Base-by-base conservation (phyloP, 257 asterid genomes). In the Thymus mandschuricus region DNA sequence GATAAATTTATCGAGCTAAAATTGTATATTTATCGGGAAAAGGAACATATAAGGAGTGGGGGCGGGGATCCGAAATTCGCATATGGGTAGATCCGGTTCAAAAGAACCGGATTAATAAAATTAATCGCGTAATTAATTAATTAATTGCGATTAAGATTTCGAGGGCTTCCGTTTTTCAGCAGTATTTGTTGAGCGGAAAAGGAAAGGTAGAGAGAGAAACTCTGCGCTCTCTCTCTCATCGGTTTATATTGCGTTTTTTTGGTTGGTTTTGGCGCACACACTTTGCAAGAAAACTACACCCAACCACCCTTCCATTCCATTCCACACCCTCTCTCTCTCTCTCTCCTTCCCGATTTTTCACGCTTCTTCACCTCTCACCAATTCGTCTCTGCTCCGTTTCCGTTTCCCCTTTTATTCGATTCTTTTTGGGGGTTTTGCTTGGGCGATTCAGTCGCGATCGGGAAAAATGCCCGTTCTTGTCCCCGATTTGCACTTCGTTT, bases 121-220 rank as follows among this genome's bases (percentile, higher is more conserved):
- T 21, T 45, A 60, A 15, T 60, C 13, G 40, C 31, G n/a, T 30
- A 62, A 3, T 41, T 13, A 40, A 40, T 29, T 58, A 56, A 21
- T 21, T 64, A 74, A 66, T 55, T 54, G 62, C 3, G n/a, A 44
- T 30, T 64, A 54, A 28, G 3, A 35, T 38, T 38, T 38, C 41
- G 7, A 40, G 31, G 60, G 40, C 74, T 50, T 77, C 69, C 55
- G 58, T 30, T 57, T 79, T 76, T 68, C 55, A 71, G 67, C 74
- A 30, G 74, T 15, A 72, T 86, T 83, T 81, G 88, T 82, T 78
- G 85, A 65, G 73, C 35, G 85, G 85, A 85, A 72, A 82, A 78
- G 52, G 87, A 83, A 78, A 86, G 87, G 74, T 48, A n/a, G 77
- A 80, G 84, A 80, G 82, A 79, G 78, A 81, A 56, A 60, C 28